Evolutionary conservation across 176 grass and related monocot genomes (phyloP), one percentile per base, ranked within the genome.

Genomic region (Triticum timopheevii): DNA sequence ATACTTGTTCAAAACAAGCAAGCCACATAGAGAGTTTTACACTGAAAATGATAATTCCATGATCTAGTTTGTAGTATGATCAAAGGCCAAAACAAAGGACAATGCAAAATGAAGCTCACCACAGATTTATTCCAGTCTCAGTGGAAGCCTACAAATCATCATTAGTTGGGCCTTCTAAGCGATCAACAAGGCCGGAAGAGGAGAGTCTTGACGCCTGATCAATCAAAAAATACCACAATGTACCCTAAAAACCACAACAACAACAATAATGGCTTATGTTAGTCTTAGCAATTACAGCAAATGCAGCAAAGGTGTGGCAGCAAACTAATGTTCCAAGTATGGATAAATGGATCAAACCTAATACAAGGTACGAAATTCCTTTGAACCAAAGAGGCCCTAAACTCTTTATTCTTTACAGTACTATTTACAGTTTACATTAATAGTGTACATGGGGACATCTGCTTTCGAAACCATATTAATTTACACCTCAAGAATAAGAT

Each of bases 401-500:
- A 59, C 56, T 59, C 56, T 59, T 59, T 59, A 59, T 20, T 59
- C 20, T 59, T 59, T n/a, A 59, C 56, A 27, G 39, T 76, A 16
- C 27, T 33, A 54, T 76, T 23, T 33, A 79, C 69, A 85, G 10
- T 68, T 59, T 59, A 76, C 44, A 80, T 80, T 25, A 12, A 56
- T 73, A 73, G 31, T 54, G 35, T 35, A 80, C 36, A 22, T 35
- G 34, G 3, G 8, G 30, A 33, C 56, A 47, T 7, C n/a, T 56
- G 33, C 23, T 65, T 56, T 45, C 27, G 10, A 24, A 44, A 64
- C 24, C 45, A 52, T 52, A 72, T 73, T 74, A 52, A 50, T 74
- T 89, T 52, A 68, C 71, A 87, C 71, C 59, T 82, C 6, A 54
- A 65, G 28, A 49, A 65, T 67, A 47, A 82, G 62, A 4, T 73